Evolutionary conservation across 1,284 basidiomycete species (phyloP).

Genomic region (Quambalaria eucalypti): DNA sequence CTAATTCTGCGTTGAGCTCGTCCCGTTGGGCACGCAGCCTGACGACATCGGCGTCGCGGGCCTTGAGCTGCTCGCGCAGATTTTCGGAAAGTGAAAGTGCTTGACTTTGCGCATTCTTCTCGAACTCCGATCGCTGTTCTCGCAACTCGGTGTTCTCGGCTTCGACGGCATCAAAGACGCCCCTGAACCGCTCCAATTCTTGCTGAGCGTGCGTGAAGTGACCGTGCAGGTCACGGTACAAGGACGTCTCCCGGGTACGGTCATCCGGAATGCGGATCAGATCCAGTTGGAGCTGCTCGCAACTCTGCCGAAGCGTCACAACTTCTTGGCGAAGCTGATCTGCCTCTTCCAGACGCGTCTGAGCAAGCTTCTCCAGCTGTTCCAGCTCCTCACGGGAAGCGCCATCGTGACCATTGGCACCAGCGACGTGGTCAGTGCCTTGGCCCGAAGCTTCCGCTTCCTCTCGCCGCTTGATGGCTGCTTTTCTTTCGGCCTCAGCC

Average conservation of each 20-base stretch:
- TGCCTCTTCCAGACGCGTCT: constrained; percentile 9
- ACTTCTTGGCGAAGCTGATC: constrained; percentile 15
- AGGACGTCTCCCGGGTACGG: constrained; percentile 6
- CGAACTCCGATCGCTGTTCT: constrained; percentile 21
- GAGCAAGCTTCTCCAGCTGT: constrained; percentile 9
- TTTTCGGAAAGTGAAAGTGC: constrained; percentile 53
- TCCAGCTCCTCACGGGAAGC: constrained; percentile 11
- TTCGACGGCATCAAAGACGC: constrained; percentile 11
- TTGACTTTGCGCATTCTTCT: constrained; percentile 6
- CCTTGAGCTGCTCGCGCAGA: constrained; percentile 62
- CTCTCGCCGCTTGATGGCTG: constrained; percentile 1
- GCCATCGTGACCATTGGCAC: not conserved
- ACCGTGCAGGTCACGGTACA: constrained; percentile 12
- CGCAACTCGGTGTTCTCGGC: constrained; percentile 31
- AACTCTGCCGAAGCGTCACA: constrained; percentile 7
- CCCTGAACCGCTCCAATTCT: constrained; percentile 11
- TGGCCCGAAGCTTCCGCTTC: constrained; percentile 3
- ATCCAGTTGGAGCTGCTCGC: constrained; percentile 6
- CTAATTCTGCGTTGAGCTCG: constrained; percentile 28
- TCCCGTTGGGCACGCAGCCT: constrained; percentile 17
- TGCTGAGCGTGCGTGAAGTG: constrained; percentile 13
- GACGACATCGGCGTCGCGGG: constrained; percentile 56
- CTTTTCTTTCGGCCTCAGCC: constrained; percentile 1
- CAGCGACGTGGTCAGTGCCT: not conserved
- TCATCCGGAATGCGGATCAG: constrained; percentile 14